Evolutionary conservation across 2,329 filamentous ascomycete genomes (phyloP).

Genomic region (Elsinoe arachidis): DNA sequence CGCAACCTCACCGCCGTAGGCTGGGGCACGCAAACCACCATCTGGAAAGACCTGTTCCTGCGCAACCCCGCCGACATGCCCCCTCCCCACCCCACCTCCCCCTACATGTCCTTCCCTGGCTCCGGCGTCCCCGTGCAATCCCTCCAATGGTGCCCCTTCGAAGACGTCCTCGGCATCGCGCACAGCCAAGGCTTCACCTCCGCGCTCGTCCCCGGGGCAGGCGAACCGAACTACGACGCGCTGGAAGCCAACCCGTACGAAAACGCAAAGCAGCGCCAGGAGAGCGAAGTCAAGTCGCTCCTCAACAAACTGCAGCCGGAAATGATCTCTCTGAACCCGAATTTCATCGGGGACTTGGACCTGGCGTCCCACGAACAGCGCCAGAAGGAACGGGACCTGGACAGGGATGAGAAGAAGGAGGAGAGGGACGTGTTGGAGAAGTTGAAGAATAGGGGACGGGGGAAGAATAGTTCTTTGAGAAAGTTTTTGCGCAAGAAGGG

Average conservation of each 20-base stretch:
- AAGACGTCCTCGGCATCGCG: slow-evolving; percentile 80
- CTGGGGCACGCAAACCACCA: slow-evolving; percentile 78
- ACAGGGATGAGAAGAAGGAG: slow-evolving; percentile 45
- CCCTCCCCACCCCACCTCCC: no score
- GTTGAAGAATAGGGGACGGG: slow-evolving; percentile 68
- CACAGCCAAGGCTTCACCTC: slow-evolving; percentile 83
- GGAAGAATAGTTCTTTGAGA: slow-evolving; percentile 80
- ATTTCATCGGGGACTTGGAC: slow-evolving; percentile 84
- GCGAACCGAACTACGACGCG: slow-evolving; percentile 92
- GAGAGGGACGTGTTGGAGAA: slow-evolving; percentile 50
- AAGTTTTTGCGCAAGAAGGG: slow-evolving; percentile 89
- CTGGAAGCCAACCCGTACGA: slow-evolving; percentile 94
- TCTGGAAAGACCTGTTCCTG: slow-evolving; percentile 86
- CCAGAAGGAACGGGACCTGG: slow-evolving; percentile 68
- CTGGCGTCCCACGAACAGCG: slow-evolving; percentile 69
- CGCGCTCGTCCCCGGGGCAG: slow-evolving; percentile 85
- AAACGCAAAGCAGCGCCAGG: slow-evolving; percentile 82
- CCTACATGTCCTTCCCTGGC: slow-evolving; percentile 84
- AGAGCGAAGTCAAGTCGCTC: slow-evolving; percentile 78
- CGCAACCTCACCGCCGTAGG: slow-evolving; percentile 79
- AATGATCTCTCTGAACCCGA: slow-evolving; percentile 92
- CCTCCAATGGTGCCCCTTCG: slow-evolving; percentile 86
- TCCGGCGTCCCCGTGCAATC: slow-evolving; percentile 74
- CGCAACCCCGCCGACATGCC: slow-evolving; percentile 34
- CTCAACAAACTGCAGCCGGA: slow-evolving; percentile 93